Percentiles rank a stretch among this genome's conserved stretches.
These are phyloP conservation scores for Zymoseptoria crescenta DNA, from an alignment of 2,329 filamentous ascomycete species.

Conservation along the genomic window DNA sequence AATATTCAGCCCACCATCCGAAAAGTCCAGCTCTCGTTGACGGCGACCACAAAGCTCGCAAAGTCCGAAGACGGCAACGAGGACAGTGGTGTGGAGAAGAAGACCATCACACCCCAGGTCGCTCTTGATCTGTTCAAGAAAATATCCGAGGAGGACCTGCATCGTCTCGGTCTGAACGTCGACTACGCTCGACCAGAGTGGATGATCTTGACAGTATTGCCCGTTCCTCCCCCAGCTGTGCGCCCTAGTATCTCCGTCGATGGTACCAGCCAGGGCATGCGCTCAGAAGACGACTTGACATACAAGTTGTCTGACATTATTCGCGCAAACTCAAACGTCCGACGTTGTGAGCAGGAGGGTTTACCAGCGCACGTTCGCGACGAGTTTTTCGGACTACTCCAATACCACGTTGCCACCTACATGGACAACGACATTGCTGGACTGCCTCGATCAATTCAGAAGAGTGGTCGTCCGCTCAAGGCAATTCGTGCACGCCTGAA, in stretches of 20 bases:
- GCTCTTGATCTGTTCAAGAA: slow-evolving; percentile 80
- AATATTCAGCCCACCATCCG: slow-evolving; percentile 84
- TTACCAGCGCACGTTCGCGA: slow-evolving; percentile 83
- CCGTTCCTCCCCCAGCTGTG: slow-evolving; percentile 90
- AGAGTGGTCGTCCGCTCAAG: slow-evolving; percentile 93
- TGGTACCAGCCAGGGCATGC: slow-evolving; percentile 81
- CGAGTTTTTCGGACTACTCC: slow-evolving; percentile 85
- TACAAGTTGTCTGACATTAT: slow-evolving; percentile 99
- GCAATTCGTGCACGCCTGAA: slow-evolving; percentile 94
- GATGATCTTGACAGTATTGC: slow-evolving; percentile 94
- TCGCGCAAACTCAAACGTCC: slow-evolving; percentile 90
- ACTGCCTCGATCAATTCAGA: slow-evolving; percentile 87
- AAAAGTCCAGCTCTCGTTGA: slow-evolving; percentile 76
- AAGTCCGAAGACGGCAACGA: slow-evolving; percentile 64
- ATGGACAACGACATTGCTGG: slow-evolving; percentile 99
- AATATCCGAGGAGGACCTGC: slow-evolving; percentile 73
- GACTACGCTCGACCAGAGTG: slow-evolving; percentile 96
- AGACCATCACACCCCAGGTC: slow-evolving; percentile 72
- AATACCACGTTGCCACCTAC: slow-evolving; percentile 97
- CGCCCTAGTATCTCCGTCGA: slow-evolving; percentile 96
- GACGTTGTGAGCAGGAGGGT: slow-evolving; percentile 82
- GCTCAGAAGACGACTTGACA: slow-evolving; percentile 97
- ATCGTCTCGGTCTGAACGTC: slow-evolving; percentile 82
- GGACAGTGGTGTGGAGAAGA: slow-evolving; percentile 67
- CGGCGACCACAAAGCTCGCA: slow-evolving; percentile 62